Evolutionary conservation across 2,329 filamentous ascomycete species (phyloP).

Genomic region (Fusarium siculi): DNA sequence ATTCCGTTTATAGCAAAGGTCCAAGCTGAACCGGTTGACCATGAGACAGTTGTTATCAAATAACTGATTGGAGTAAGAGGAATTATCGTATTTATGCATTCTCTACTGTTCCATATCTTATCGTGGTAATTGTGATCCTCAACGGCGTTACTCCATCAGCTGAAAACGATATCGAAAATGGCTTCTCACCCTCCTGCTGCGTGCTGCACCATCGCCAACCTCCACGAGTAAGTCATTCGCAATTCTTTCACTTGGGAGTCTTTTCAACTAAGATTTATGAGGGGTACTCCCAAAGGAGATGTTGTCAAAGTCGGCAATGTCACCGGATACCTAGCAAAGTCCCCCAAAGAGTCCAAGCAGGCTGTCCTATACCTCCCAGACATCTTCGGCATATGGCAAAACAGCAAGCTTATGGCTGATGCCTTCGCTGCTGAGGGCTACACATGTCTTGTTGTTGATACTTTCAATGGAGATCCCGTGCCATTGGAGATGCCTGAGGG

Average conservation of each 20-base stretch:
- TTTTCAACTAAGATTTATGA: not conserved
- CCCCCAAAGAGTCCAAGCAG: conserved; percentile 7
- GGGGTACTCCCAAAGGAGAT: not conserved
- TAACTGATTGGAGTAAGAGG: not conserved
- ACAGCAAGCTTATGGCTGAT: conserved; percentile 52
- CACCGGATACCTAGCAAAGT: conserved; percentile 1
- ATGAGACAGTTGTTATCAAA: not conserved
- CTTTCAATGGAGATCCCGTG: conserved; percentile 48
- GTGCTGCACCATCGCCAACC: conserved; percentile 13
- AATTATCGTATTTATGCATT: conserved; percentile 5
- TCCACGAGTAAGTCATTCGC: conserved; percentile 11
- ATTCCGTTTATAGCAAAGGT: not conserved
- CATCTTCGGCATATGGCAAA: conserved; percentile 61
- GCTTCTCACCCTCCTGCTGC: conserved; percentile 21
- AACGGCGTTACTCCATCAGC: not conserved
- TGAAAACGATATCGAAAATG: not conserved
- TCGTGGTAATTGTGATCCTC: not conserved
- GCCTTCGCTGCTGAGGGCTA: conserved; percentile 49
- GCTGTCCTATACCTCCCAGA: conserved; percentile 60
- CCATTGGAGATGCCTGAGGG: conserved; percentile 57
- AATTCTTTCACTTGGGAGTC: no score
- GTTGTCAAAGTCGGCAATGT: not conserved
- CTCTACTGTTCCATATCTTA: not conserved
- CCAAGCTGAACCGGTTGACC: not conserved
- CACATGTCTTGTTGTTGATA: conserved; percentile 46